Evolutionary conservation across 2,329 filamentous ascomycete species (phyloP).

Genomic region (Dactylonectria estremocensis): DNA sequence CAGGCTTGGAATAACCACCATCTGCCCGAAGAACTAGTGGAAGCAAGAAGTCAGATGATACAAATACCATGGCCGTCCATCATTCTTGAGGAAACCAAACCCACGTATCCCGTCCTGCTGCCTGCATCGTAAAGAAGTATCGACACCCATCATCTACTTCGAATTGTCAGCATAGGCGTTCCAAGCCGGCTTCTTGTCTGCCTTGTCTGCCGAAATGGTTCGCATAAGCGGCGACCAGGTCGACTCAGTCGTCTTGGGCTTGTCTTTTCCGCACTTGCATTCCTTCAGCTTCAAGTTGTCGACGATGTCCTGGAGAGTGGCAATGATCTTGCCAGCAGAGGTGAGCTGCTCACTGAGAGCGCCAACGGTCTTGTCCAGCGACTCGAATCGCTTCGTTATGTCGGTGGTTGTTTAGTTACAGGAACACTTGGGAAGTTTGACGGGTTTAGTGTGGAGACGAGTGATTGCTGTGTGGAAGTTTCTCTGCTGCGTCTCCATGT

Average conservation of each 20-base stretch:
- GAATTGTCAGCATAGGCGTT: background rate
- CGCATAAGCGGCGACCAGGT: background rate
- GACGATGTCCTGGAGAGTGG: background rate
- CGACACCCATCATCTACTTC: background rate
- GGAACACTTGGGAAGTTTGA: background rate
- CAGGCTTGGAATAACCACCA: no score
- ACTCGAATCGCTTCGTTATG: background rate
- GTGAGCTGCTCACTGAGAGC: background rate
- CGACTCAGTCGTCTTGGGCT: background rate
- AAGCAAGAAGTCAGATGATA: no score
- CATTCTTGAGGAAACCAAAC: no score
- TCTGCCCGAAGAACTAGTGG: no score
- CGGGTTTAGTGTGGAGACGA: background rate
- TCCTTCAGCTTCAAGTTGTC: background rate
- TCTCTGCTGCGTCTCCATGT: background rate
- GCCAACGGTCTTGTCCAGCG: background rate
- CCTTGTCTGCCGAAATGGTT: background rate
- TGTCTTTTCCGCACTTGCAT: background rate
- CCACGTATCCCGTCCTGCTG: no score
- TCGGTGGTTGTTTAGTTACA: no score
- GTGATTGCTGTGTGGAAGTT: no score
- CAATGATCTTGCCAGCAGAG: background rate
- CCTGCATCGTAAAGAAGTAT: background rate
- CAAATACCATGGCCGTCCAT: no score
- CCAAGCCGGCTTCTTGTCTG: background rate